phyloP scores from a whole-genome alignment of 192 early-diverging fungal species.

The Rhizoclosmatium globosum region DNA sequence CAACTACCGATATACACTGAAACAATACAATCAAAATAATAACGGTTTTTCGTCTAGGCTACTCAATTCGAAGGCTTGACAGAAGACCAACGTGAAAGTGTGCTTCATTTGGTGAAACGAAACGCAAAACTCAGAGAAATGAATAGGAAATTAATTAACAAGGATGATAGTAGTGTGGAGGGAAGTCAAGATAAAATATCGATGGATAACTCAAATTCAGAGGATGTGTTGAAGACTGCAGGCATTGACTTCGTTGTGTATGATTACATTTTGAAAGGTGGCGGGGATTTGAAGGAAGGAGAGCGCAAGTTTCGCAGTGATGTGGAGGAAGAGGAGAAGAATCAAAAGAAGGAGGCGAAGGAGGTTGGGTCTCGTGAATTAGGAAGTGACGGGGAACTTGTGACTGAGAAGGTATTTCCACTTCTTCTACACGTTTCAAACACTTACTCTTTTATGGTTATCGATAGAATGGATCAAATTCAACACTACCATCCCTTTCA shows the following conservation, averaged over 20 bases:
- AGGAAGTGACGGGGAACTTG: not conserved
- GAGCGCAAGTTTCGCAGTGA: not conserved
- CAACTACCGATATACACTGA: not conserved
- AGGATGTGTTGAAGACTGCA: not conserved
- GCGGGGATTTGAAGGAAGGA: not conserved
- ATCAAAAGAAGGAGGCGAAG: not conserved
- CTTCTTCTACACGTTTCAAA: not conserved
- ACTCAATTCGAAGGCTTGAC: constrained; percentile 29
- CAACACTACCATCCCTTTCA: not conserved
- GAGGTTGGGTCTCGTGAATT: not conserved
- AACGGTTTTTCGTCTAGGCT: not conserved
- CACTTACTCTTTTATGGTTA: not conserved
- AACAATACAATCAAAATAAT: not conserved
- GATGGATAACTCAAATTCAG: not conserved
- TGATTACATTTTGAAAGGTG: not conserved
- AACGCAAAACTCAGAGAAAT: constrained; percentile 21
- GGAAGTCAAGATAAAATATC: not conserved
- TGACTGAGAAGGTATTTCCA: not conserved
- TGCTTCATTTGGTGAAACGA: constrained; percentile 11
- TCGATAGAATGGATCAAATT: not conserved
- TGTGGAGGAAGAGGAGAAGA: not conserved
- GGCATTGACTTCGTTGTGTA: not conserved
- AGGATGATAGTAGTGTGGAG: not conserved
- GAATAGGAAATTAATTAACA: not conserved
- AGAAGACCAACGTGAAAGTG: constrained; percentile 17